Evolutionary conservation across 768 basidiomycete genomes (phyloP).

Genomic region (Lentinula guzmanii): DNA sequence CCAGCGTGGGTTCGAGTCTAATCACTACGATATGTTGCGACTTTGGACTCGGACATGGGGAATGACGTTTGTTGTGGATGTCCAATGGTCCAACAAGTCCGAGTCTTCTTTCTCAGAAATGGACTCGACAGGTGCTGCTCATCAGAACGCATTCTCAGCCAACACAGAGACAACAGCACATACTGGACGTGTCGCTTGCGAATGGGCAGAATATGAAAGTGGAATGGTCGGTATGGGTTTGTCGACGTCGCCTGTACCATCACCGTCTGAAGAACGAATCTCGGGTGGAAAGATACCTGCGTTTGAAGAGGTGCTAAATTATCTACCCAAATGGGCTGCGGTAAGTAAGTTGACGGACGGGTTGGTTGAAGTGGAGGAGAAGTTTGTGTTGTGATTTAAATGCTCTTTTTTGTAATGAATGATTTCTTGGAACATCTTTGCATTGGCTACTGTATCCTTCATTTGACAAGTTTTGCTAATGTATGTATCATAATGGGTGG

Average conservation of each 20-base stretch:
- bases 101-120: neutral
- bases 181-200: constrained; percentile 49
- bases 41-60: constrained; percentile 62
- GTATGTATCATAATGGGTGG: neutral
- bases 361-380: constrained; percentile 47
- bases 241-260: neutral
- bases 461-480: neutral
- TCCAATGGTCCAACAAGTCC: constrained; percentile 35
- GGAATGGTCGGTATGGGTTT: constrained; percentile 38
- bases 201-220: constrained; percentile 66
- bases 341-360: constrained; percentile 51
- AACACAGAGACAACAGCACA: constrained; percentile 7
- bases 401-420: neutral
- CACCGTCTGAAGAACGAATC: constrained; percentile 12
- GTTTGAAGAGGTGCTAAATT: constrained; percentile 56
- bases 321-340: constrained; percentile 65
- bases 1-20: constrained; percentile 6
- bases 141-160: neutral
- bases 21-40: constrained; percentile 24
- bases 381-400: constrained; percentile 19
- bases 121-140: neutral
- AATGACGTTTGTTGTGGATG: constrained; percentile 43
- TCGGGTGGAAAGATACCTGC: constrained; percentile 52
- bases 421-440: neutral
- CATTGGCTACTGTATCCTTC: neutral